Percentiles rank a stretch among this genome's conserved stretches.
phyloP scores from a whole-genome alignment of 305 asterid species.

The Solanum aculeatissimum region DNA sequence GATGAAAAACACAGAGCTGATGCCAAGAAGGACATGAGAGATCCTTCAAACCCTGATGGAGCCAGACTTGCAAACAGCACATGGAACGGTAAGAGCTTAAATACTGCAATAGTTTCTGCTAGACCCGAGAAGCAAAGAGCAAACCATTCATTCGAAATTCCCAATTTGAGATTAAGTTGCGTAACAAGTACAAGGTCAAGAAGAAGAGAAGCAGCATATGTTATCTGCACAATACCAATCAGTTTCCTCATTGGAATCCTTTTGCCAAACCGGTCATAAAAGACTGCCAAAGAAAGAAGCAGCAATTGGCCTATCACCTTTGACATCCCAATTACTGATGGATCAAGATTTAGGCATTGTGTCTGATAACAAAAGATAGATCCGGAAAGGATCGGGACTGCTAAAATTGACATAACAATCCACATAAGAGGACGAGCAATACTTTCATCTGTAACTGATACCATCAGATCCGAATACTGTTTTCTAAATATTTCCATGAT shows the following conservation, averaged over 20 bases:
- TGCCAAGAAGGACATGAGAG: slow-evolving; percentile 65
- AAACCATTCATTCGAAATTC: slow-evolving; percentile 58
- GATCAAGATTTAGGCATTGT: slow-evolving; percentile 51
- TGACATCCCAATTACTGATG: slow-evolving; percentile 70
- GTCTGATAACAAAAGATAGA: slow-evolving; percentile 83
- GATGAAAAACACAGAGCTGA: slow-evolving; percentile 66
- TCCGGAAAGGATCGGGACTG: slow-evolving; percentile 61
- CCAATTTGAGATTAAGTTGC: slow-evolving; percentile 45
- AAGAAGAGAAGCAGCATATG: slow-evolving; percentile 55
- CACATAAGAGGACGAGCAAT: slow-evolving; percentile 50
- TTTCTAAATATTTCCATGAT: slow-evolving; percentile 27
- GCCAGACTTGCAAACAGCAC: slow-evolving; percentile 65
- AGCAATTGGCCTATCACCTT: slow-evolving; percentile 70
- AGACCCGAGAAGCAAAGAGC: slow-evolving; percentile 69
- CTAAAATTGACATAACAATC: slow-evolving; percentile 47
- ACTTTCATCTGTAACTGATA: slow-evolving; percentile 36
- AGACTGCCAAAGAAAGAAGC: slow-evolving; percentile 46
- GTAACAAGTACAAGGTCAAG: slow-evolving; percentile 62
- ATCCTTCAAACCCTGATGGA: slow-evolving; percentile 77
- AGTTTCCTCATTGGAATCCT: slow-evolving; percentile 43
- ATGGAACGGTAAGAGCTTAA: slow-evolving; percentile 67
- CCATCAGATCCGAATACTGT: slow-evolving; percentile 48
- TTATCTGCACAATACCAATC: slow-evolving; percentile 29
- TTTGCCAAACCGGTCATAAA: slow-evolving; percentile 50
- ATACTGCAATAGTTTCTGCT: slow-evolving; percentile 72